Percentiles rank a stretch among this genome's conserved stretches.
Evolutionary conservation across 1,284 basidiomycete genomes (phyloP).

Genomic region (Ceratobasidium sp.): DNA sequence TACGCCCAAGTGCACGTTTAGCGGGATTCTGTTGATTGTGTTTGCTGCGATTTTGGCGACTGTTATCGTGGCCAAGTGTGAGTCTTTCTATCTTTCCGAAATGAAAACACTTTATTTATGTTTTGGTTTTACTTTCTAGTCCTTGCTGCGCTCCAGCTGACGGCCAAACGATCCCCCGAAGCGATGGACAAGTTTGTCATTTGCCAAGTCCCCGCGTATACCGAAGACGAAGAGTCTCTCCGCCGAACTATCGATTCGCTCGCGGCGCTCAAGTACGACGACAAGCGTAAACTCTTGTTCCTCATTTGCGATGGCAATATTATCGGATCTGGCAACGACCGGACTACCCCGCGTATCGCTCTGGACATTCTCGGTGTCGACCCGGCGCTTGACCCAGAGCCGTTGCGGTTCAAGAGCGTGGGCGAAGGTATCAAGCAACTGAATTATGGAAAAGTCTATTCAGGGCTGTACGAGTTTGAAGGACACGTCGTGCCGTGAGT

Average conservation of each 20-base stretch:
- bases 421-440: constrained; percentile 94
- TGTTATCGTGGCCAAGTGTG: constrained; percentile 90
- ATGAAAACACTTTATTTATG: background rate
- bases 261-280: constrained; percentile 92
- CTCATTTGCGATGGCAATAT: constrained; percentile 98
- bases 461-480: constrained; percentile 95
- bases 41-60: constrained; percentile 85
- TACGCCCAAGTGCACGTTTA: constrained; percentile 84
- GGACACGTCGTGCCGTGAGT: constrained; percentile 93
- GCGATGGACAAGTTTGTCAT: constrained; percentile 97
- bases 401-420: constrained; percentile 92
- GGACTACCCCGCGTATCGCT: constrained; percentile 89
- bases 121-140: constrained; percentile 69
- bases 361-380: constrained; percentile 96
- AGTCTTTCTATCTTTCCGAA: constrained; percentile 56
- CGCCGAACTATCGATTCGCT: constrained; percentile 95
- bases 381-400: constrained; percentile 93
- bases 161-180: constrained; percentile 86
- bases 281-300: constrained; percentile 96
- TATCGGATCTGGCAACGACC: constrained; percentile 95
- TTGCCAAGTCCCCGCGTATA: constrained; percentile 97
- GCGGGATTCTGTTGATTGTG: constrained; percentile 88
- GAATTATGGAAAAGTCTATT: constrained; percentile 97
- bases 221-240: constrained; percentile 96
- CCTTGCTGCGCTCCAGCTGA: constrained; percentile 91